These are phyloP conservation scores for Erysiphe pulchra DNA, from an alignment of 2,329 filamentous ascomycete species.

Conservation along the genomic window DNA sequence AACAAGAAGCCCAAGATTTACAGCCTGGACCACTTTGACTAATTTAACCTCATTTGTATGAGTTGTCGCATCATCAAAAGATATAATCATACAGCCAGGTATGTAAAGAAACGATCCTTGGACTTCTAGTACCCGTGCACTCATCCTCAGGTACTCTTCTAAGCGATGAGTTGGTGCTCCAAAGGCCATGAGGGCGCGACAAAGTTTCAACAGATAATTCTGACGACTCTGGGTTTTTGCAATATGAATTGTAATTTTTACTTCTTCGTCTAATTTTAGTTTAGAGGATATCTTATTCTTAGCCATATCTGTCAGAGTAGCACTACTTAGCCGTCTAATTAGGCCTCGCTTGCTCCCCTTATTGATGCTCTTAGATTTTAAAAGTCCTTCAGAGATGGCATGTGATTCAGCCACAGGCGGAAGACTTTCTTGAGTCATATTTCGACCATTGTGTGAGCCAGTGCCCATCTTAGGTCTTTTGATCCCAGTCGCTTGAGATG, in stretches of 20 bases:
- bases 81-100: slow-evolving; percentile 82
- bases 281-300: slow-evolving; percentile 5
- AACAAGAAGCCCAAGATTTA: slow-evolving; percentile 47
- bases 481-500: slow-evolving; percentile 11
- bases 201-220: slow-evolving; percentile 61
- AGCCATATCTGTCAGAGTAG: slow-evolving; percentile 6
- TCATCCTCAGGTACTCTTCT: slow-evolving; percentile 82
- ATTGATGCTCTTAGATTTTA: slow-evolving; percentile 16
- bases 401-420: slow-evolving; percentile 28
- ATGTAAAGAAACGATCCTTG: slow-evolving; percentile 78
- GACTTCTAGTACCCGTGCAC: slow-evolving; percentile 65
- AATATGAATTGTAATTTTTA: slow-evolving; percentile 29
- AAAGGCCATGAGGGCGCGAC: slow-evolving; percentile 66
- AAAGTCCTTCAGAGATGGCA: slow-evolving; percentile 24
- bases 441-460: slow-evolving; percentile 16
- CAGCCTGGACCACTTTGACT: slow-evolving; percentile 38
- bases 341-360: slow-evolving; percentile 8
- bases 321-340: slow-evolving; percentile 9
- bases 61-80: slow-evolving; percentile 50
- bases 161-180: slow-evolving; percentile 77
- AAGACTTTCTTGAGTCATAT: slow-evolving; percentile 20
- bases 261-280: slow-evolving; percentile 14
- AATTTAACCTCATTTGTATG: slow-evolving; percentile 64
- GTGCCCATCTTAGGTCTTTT: slow-evolving; percentile 7
- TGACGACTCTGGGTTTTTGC: slow-evolving; percentile 52